Evolutionary conservation across 352 stramenopile genomes (phyloP), one percentile per base, ranked within the genome.

Genomic region (Thraustochytrium sp.): DNA sequence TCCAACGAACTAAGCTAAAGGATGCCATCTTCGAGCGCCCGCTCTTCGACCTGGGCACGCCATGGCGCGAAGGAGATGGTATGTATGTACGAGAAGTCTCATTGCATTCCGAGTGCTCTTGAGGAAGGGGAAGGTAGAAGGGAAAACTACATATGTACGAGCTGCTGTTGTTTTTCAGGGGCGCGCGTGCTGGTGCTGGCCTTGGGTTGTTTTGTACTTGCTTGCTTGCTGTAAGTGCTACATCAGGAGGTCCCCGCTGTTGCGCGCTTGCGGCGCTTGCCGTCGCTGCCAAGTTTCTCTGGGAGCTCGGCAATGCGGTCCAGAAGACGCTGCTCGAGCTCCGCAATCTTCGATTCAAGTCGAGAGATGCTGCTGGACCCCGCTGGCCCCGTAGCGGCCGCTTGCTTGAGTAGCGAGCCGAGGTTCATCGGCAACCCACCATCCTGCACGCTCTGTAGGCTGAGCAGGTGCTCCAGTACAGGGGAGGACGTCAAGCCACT

Each of bases 241-340:
- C 55, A 16, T 72, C 59, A 72, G 9, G 59, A 72, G 59, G 26
- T 72, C 23, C 26, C 46, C 13, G 59, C 59, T 11, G 59, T 26
- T 38, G 26, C 9, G 8, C 59, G 34, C 40, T 55, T n/a, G n/a
- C n/a, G 59, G 42, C 59, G 13, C 59, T 72, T 72, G 9, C 8
- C 23, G 23, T 5, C 9, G n/a, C 40, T 26, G 34, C 59, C 59
- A 29, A 72, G 46, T 72, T 72, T 72, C 46, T 72, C 59, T 2
- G 59, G 59, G 18, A 72, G 59, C 59, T 72, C 59, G 40, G 59
- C 59, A 49, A 72, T 72, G 59, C 59, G 59, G 16, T 72, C 59
- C 40, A 72, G 21, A 26, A 72, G 59, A 1, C 59, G 59, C 59
- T 46, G 59, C 26, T 72, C 59, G 11, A 72, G 36, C 9, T 72